Base-by-base conservation (phyloP, 2,329 filamentous ascomycete species). In the Fusarium neocosmosporiellum region DNA sequence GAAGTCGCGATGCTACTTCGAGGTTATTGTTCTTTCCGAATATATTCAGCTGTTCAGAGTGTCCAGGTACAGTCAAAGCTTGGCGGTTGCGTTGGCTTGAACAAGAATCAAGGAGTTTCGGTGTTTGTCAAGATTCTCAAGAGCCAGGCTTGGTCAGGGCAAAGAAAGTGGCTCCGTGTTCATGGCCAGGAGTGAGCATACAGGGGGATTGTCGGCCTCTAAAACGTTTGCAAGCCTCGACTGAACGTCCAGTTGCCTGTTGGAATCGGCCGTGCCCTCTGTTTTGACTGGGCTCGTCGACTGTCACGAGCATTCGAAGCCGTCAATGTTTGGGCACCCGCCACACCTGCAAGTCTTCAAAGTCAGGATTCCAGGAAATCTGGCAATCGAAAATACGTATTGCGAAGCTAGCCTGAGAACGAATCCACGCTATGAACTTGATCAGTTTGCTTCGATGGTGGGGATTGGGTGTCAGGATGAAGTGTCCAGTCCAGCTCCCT, bases 1-100 rank as follows among this genome's bases (percentile, higher is more conserved):
- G 67, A 71, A 70, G 59, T 41, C 29, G 37, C 41, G 53, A 70
- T 63, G 63, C 24, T 29, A 37, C 34, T 31, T n/a, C 14, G 10
- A 11, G 13, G 14, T 14, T 22, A 10, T 22, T 46, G 18, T 34
- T 54, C 58, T 33, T 61, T 41, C 57, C 29, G 34, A 27, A 33
- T 8, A 22, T 57, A 24, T n/a, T 63, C 18, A n/a, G 55, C 4
- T 54, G 39, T 29, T 33, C 5, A 22, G n/a, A 18, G 33, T 24
- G 27, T 50, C n/a, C 33, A 43, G 22, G 22, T 53, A 57, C 53
- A 50, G 14, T 13, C 39, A n/a, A 29, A 20, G 24, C 31, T 50
- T 48, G 22, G 36, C 33, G 48, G 46, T 41, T 50, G 37, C 20
- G 27, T 58, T 39, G 43, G 13, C 34, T 57, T 36, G 22, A 14